Conservation (phyloP, 768 basidiomycete species). For the Paxillus rubicundulus region DNA sequence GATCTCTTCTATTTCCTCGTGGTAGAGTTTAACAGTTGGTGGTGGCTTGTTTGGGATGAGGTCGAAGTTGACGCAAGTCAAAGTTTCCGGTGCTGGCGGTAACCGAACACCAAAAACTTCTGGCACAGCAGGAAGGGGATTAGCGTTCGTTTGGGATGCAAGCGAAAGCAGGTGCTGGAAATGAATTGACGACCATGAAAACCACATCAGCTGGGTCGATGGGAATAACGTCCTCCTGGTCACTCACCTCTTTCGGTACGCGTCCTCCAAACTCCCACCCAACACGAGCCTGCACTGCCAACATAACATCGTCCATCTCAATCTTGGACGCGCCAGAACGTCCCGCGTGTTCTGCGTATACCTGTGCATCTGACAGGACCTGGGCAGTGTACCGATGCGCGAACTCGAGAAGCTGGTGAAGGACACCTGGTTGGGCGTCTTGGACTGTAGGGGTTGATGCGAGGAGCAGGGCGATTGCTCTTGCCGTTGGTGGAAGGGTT, state of each 20-base stretch:
- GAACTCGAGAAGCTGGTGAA: constrained; percentile 86
- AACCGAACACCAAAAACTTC: constrained; percentile 86
- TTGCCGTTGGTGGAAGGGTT: constrained; percentile 79
- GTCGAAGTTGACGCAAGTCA: constrained; percentile 83
- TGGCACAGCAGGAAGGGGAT: constrained; percentile 78
- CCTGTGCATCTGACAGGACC: constrained; percentile 79
- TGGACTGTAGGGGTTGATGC: constrained; percentile 82
- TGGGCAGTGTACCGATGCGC: constrained; percentile 82
- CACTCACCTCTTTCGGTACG: constrained; percentile 79
- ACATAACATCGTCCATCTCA: constrained; percentile 76
- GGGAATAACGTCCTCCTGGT: not conserved
- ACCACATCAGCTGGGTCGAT: constrained; percentile 1
- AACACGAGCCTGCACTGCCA: constrained; percentile 85
- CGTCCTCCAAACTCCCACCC: constrained; percentile 92
- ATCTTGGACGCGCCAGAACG: constrained; percentile 60
- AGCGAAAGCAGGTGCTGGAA: constrained; percentile 72
- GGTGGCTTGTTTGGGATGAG: constrained; percentile 83
- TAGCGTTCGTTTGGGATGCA: constrained; percentile 79
- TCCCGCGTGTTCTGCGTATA: constrained; percentile 86
- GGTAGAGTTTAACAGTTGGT: constrained; percentile 69
- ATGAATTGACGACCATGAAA: not conserved
- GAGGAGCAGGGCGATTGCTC: constrained; percentile 78
- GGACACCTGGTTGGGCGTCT: constrained; percentile 81
- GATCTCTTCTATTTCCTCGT: constrained; percentile 81
- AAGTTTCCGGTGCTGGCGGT: constrained; percentile 64